Conservation (phyloP, 352 stramenopile species). For the Pythium dissimile region DNA sequence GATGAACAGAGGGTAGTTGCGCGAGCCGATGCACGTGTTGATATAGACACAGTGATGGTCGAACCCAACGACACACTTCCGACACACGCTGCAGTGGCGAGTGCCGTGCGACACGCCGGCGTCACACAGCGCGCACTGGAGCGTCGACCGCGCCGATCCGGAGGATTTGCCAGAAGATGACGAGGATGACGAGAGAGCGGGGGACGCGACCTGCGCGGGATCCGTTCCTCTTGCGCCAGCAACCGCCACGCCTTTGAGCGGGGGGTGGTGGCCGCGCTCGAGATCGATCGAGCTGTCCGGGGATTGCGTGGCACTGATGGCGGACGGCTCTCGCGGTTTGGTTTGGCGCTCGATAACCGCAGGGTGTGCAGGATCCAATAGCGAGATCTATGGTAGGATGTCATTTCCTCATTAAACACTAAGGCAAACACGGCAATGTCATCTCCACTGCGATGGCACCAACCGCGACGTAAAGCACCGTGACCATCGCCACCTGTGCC, state of each 20-base stretch:
- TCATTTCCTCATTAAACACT: too few species aligned
- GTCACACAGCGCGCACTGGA: conserved; percentile 37
- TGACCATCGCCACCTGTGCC: conserved; percentile 37
- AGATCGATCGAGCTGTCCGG: not conserved
- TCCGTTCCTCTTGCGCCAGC: not conserved
- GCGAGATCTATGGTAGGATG: conserved; percentile 62
- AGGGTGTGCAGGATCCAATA: conserved; percentile 39
- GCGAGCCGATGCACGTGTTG: conserved; percentile 91
- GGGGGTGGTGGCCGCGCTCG: not conserved
- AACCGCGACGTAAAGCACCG: conserved; percentile 30
- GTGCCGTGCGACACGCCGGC: conserved; percentile 38
- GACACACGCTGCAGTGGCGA: conserved; percentile 90
- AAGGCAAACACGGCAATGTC: too few species aligned
- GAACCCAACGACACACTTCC: conserved; percentile 93
- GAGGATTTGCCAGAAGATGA: conserved; percentile 2
- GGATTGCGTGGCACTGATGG: conserved; percentile 11
- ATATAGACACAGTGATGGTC: conserved; percentile 96
- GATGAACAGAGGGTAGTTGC: conserved; percentile 65
- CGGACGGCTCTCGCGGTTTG: not conserved
- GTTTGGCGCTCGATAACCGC: conserved; percentile 18
- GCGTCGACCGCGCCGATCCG: conserved; percentile 5
- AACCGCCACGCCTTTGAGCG: too few species aligned
- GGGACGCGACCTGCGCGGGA: not conserved
- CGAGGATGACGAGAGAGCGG: not conserved
- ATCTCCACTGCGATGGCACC: conserved; percentile 2